Conservation (phyloP, 352 stramenopile genomes). For the Phytophthora palmivora region DNA sequence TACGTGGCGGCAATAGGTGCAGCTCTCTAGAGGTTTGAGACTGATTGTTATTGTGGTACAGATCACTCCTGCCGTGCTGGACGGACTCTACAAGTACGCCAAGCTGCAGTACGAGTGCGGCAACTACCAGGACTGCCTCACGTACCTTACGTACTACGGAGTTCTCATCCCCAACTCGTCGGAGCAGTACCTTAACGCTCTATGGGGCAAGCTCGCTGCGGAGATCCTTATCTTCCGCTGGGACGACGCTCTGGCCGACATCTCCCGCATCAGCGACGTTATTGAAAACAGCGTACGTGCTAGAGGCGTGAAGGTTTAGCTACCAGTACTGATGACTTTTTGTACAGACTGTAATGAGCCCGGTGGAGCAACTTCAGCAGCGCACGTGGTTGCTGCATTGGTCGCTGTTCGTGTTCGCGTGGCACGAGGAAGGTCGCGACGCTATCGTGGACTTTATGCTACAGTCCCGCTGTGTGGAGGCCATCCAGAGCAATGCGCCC, state of each 20-base stretch:
- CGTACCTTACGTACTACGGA: slow-evolving; percentile 91
- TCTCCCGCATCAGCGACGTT: slow-evolving; percentile 93
- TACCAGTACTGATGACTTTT: slow-evolving; percentile 3
- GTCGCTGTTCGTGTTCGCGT: slow-evolving; percentile 96
- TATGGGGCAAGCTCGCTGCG: slow-evolving; percentile 97
- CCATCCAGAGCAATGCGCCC: slow-evolving; percentile 98
- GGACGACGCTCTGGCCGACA: slow-evolving; percentile 94
- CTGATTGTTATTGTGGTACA: slow-evolving; percentile 28
- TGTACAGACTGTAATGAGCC: slow-evolving; percentile 66
- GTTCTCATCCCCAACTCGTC: slow-evolving; percentile 88
- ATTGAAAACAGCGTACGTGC: slow-evolving; percentile 92
- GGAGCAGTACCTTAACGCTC: slow-evolving; percentile 88
- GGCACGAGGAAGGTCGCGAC: slow-evolving; percentile 94
- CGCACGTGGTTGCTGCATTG: slow-evolving; percentile 99
- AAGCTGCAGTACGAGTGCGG: slow-evolving; percentile 98
- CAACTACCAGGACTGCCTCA: slow-evolving; percentile 94
- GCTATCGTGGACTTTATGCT: slow-evolving; percentile 98
- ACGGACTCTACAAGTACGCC: slow-evolving; percentile 94
- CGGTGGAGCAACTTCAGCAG: slow-evolving; percentile 96
- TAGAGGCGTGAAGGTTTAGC: neutral
- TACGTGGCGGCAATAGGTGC: slow-evolving; percentile 37
- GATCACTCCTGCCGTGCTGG: slow-evolving; percentile 91
- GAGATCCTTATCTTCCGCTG: slow-evolving; percentile 98
- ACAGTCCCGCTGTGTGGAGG: slow-evolving; percentile 92
- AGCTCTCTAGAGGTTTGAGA: neutral